Conservation (phyloP, 106 monocot species). For the Dioscorea dumetorum region DNA sequence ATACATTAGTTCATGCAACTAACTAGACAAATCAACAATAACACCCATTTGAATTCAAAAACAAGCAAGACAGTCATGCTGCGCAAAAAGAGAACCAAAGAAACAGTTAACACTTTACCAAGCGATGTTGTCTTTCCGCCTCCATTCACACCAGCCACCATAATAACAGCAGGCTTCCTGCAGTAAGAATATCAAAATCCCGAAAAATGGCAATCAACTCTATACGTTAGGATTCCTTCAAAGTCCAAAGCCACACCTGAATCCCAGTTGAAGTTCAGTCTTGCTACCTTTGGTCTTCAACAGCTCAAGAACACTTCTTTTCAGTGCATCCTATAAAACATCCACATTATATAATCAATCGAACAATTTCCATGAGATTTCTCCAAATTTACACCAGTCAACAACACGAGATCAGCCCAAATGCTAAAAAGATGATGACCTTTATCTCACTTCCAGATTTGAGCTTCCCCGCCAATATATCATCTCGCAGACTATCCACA, state of each 20-base stretch:
- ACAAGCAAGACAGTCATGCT: no score
- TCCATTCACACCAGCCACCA: conserved; percentile 97
- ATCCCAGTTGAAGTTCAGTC: conserved; percentile 85
- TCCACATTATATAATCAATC: not conserved
- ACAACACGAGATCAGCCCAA: not conserved
- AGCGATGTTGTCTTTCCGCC: conserved; percentile 96
- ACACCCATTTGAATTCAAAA: no score
- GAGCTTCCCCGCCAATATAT: conserved; percentile 74
- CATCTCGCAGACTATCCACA: conserved; percentile 66
- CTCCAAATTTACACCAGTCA: not conserved
- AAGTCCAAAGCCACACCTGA: conserved; percentile 31
- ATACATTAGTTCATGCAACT: no score
- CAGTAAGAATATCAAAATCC: conserved; percentile 7
- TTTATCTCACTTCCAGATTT: conserved; percentile 90
- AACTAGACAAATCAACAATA: no score
- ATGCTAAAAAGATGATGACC: conserved; percentile 17
- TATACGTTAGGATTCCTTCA: no score
- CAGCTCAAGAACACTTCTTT: conserved; percentile 62
- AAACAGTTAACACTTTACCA: conserved; percentile 30
- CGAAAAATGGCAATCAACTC: not conserved
- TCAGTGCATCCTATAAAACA: conserved; percentile 56
- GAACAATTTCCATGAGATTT: not conserved
- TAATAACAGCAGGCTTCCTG: conserved; percentile 95
- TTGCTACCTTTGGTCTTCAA: conserved; percentile 59
- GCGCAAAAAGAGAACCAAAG: no score